Conservation (phyloP, 2,329 filamentous ascomycete genomes). For the Tolypocladium tundrense region DNA sequence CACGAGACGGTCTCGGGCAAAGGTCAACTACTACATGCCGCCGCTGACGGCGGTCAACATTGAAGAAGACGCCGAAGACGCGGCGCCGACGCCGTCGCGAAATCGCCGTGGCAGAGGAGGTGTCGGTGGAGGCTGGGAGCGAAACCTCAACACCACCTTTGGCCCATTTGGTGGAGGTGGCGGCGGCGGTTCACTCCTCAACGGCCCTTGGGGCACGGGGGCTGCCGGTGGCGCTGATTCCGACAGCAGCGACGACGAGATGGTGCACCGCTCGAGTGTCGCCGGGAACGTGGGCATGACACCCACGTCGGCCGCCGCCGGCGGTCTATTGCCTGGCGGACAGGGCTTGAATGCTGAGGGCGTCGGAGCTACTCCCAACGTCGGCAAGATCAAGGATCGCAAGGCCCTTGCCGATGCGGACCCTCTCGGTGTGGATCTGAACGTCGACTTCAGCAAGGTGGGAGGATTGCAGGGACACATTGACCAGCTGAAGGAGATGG, state of each 20-base stretch:
- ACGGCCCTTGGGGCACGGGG: slow-evolving; percentile 62
- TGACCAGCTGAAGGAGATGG: slow-evolving; percentile 97
- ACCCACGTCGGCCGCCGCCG: slow-evolving; percentile 39
- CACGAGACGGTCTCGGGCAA: slow-evolving; percentile 40
- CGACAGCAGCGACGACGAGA: slow-evolving; percentile 94
- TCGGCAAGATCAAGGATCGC: slow-evolving; percentile 88
- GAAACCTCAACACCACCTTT: slow-evolving; percentile 77
- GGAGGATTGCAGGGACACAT: slow-evolving; percentile 90
- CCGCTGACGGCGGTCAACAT: slow-evolving; percentile 52
- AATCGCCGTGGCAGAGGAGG: slow-evolving; percentile 54
- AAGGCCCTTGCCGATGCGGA: slow-evolving; percentile 90
- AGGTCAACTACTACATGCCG: slow-evolving; percentile 79
- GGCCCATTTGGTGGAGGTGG: slow-evolving; percentile 87
- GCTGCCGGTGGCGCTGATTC: slow-evolving; percentile 77
- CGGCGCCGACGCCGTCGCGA: slow-evolving; percentile 58
- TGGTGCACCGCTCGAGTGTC: slow-evolving; percentile 47
- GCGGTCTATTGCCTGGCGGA: slow-evolving; percentile 32
- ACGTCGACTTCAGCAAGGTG: slow-evolving; percentile 87
- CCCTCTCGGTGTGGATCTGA: slow-evolving; percentile 84
- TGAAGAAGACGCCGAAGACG: slow-evolving; percentile 62
- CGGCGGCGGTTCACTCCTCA: slow-evolving; percentile 60
- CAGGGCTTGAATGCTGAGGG: slow-evolving; percentile 31
- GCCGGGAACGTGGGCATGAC: slow-evolving; percentile 54
- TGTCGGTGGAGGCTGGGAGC: slow-evolving; percentile 56
- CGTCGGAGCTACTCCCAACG: slow-evolving; percentile 55